These are phyloP conservation scores for Effrenium voratum DNA, from an alignment of 73 alveolate species.

Conservation along the genomic window DNA sequence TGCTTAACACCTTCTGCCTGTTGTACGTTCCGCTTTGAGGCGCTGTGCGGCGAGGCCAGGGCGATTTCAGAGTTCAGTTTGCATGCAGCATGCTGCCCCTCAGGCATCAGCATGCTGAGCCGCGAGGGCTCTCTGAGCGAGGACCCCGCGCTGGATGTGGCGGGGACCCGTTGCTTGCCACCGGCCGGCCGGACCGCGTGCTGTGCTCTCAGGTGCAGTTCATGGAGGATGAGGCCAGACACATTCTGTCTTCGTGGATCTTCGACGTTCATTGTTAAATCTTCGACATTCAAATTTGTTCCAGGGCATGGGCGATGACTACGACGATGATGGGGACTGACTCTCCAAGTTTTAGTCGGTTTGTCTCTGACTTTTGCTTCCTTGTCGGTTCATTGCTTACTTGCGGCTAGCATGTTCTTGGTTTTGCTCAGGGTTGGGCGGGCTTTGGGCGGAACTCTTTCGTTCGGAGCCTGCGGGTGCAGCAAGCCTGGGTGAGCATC, in stretches of 20 bases:
- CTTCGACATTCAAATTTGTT: too few relatives aligned
- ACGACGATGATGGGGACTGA: constrained; percentile 42
- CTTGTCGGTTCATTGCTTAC: too few relatives aligned
- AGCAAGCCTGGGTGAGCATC: too few relatives aligned
- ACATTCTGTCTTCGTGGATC: not conserved
- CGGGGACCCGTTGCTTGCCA: not conserved
- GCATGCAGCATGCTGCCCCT: not conserved
- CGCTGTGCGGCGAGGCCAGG: constrained; percentile 36
- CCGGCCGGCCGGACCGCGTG: not conserved
- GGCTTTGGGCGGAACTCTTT: too few relatives aligned
- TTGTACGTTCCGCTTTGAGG: not conserved
- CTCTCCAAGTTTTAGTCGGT: too few relatives aligned
- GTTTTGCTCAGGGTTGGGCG: too few relatives aligned
- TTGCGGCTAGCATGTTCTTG: too few relatives aligned
- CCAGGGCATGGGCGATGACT: constrained; percentile 84
- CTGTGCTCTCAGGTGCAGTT: constrained; percentile 50
- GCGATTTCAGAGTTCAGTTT: not conserved
- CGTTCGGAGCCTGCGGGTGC: too few relatives aligned
- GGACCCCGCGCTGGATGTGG: constrained; percentile 68
- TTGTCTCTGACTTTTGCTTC: too few relatives aligned
- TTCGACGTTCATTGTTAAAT: too few relatives aligned
- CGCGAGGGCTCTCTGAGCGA: constrained; percentile 83
- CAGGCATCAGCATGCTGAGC: constrained; percentile 61
- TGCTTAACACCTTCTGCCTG: not conserved
- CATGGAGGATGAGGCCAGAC: constrained; percentile 90